Evolutionary conservation across 2,329 filamentous ascomycete genomes (phyloP).

Genomic region (Trichoderma afroharzianum): DNA sequence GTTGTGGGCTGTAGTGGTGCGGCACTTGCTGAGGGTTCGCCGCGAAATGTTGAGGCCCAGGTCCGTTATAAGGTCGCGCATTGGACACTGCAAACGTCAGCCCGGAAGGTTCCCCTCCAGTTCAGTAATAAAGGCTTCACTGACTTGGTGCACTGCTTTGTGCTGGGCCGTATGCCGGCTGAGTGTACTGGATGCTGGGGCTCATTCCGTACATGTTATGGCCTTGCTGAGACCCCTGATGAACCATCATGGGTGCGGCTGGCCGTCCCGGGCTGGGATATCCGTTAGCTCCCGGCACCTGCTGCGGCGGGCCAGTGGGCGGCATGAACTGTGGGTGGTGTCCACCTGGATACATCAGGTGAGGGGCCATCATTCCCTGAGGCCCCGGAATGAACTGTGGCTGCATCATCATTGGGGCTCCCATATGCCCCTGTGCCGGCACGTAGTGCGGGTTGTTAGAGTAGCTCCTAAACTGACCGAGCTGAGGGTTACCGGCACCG

Average conservation of each 20-base stretch:
- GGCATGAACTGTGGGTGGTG: conserved; percentile 64
- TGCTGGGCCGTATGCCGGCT: conserved; percentile 67
- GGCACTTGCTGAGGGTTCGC: conserved; percentile 64
- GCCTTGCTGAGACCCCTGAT: conserved; percentile 89
- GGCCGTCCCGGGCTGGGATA: conserved; percentile 86
- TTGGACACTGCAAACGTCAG: conserved; percentile 54
- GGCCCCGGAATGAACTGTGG: conserved; percentile 69
- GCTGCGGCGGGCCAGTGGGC: conserved; percentile 52
- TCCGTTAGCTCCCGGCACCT: conserved; percentile 65
- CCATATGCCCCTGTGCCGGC: conserved; percentile 68
- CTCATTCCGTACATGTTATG: conserved; percentile 76
- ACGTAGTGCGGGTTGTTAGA: conserved; percentile 70
- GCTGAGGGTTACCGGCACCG: conserved; percentile 65
- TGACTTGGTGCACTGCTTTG: conserved; percentile 68
- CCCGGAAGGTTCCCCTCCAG: conserved; percentile 21
- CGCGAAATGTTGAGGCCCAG: conserved; percentile 59
- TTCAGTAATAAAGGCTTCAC: conserved; percentile 37
- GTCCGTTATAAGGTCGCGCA: conserved; percentile 57
- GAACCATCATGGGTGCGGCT: conserved; percentile 84
- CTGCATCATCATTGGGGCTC: conserved; percentile 79
- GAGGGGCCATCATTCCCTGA: conserved; percentile 66
- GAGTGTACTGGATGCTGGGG: conserved; percentile 69
- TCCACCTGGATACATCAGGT: conserved; percentile 77
- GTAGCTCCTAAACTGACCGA: conserved; percentile 66
- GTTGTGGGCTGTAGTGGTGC: conserved; percentile 59